Conservation (phyloP, 2,329 filamentous ascomycete species). For the Endoconidiophora polonica region DNA sequence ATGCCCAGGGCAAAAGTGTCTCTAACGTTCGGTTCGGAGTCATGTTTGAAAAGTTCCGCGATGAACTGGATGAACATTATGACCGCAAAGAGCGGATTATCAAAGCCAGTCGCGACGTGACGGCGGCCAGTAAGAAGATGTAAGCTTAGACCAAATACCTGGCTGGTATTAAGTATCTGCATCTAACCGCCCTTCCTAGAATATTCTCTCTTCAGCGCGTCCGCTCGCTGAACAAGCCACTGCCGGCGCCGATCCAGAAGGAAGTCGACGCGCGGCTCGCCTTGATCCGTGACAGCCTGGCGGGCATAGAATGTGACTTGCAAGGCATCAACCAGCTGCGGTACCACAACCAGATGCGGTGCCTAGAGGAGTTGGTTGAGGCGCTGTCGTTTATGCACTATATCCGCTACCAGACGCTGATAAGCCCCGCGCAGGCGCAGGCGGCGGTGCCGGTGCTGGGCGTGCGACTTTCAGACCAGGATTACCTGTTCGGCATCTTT, state of each 20-base stretch:
- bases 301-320: slow-evolving; percentile 53
- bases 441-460: slow-evolving; percentile 36
- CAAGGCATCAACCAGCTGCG: slow-evolving; percentile 65
- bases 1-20: slow-evolving; percentile 31
- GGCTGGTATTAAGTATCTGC: too few species aligned
- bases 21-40: slow-evolving; percentile 32
- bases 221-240: slow-evolving; percentile 40
- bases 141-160: slow-evolving; percentile 23
- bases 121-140: slow-evolving; percentile 94
- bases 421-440: slow-evolving; percentile 47
- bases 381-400: slow-evolving; percentile 82
- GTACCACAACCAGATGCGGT: slow-evolving; percentile 65
- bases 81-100: slow-evolving; percentile 80
- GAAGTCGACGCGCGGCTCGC: slow-evolving; percentile 53
- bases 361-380: slow-evolving; percentile 89
- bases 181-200: slow-evolving; percentile 14
- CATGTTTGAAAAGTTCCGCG: slow-evolving; percentile 75
- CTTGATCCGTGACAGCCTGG: slow-evolving; percentile 55
- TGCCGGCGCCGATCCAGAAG: slow-evolving; percentile 53
- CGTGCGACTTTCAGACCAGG: slow-evolving; percentile 47
- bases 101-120: slow-evolving; percentile 84
- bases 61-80: slow-evolving; percentile 85
- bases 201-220: slow-evolving; percentile 31
- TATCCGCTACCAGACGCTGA: slow-evolving; percentile 57
- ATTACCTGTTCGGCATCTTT: slow-evolving; percentile 82